phyloP scores from a whole-genome alignment of 2,329 filamentous ascomycete species.

The Diaporthe helianthi region DNA sequence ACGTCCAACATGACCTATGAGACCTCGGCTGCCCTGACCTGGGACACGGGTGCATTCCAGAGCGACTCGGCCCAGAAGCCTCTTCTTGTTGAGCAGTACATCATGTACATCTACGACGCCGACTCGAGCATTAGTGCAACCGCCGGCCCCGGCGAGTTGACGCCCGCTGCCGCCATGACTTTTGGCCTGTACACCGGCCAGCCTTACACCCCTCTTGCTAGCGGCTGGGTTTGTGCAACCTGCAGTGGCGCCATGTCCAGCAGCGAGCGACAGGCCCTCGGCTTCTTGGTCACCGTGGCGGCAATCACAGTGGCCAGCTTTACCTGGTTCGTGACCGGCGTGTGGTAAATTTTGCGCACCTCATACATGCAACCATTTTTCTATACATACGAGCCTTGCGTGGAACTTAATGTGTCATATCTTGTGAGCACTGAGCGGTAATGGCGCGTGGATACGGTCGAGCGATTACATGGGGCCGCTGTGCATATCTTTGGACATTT shows the following conservation, averaged over 20 bases:
- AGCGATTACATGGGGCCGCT: slow-evolving; percentile 22
- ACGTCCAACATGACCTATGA: slow-evolving; percentile 68
- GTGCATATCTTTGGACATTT: slow-evolving; percentile 22
- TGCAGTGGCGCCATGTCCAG: slow-evolving; percentile 61
- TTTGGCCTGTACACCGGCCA: slow-evolving; percentile 66
- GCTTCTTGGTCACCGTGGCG: slow-evolving; percentile 61
- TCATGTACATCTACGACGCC: slow-evolving; percentile 67
- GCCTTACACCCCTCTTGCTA: slow-evolving; percentile 57
- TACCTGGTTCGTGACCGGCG: slow-evolving; percentile 68
- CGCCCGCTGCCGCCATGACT: slow-evolving; percentile 53
- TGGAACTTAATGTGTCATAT: slow-evolving; percentile 5
- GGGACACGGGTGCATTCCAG: slow-evolving; percentile 63
- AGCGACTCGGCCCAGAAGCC: slow-evolving; percentile 52
- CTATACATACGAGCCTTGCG: not conserved
- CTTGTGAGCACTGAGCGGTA: slow-evolving; percentile 25
- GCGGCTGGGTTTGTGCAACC: slow-evolving; percentile 62
- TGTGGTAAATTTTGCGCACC: slow-evolving; percentile 39
- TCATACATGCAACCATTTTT: not conserved
- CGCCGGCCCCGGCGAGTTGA: slow-evolving; percentile 63
- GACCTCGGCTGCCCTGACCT: slow-evolving; percentile 58
- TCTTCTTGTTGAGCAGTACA: slow-evolving; percentile 63
- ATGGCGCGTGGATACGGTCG: slow-evolving; percentile 31
- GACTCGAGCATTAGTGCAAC: slow-evolving; percentile 57
- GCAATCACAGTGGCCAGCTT: slow-evolving; percentile 65
- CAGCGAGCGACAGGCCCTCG: slow-evolving; percentile 55